phyloP scores from a whole-genome alignment of 108 stramenopile genomes.

The Nitzschia sp. region DNA sequence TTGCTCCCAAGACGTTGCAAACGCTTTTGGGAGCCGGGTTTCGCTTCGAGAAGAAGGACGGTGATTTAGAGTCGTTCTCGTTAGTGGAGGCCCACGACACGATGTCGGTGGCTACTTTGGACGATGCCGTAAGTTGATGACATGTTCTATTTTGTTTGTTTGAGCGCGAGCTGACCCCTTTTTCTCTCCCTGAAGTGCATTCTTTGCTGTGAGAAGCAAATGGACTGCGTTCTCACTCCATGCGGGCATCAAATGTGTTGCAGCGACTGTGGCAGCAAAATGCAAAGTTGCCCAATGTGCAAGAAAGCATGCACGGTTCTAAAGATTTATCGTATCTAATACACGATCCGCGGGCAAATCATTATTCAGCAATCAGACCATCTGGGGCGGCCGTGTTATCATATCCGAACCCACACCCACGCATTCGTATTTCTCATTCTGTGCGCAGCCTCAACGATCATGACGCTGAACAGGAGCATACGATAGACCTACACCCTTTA shows the following conservation, averaged over 20 bases:
- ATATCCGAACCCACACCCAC: no score
- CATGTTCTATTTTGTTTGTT: neutral
- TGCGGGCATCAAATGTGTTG: constrained; percentile 87
- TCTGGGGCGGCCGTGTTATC: no score
- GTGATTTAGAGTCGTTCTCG: neutral
- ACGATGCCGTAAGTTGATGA: constrained; percentile 48
- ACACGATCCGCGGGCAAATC: no score
- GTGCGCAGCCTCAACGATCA: no score
- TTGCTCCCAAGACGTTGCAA: constrained; percentile 65
- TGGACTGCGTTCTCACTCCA: constrained; percentile 76
- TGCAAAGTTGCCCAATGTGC: constrained; percentile 63
- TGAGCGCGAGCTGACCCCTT: neutral
- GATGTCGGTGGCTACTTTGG: constrained; percentile 26
- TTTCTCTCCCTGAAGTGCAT: constrained; percentile 42
- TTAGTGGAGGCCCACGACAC: constrained; percentile 12
- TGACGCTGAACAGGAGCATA: no score
- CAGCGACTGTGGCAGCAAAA: constrained; percentile 44
- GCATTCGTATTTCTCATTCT: no score
- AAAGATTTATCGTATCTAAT: constrained; percentile 40
- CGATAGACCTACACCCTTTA: no score
- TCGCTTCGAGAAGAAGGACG: constrained; percentile 3
- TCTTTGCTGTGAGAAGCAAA: constrained; percentile 54
- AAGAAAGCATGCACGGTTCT: constrained; percentile 55
- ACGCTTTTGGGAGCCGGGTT: constrained; percentile 35
- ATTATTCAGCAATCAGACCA: no score